phyloP scores from a whole-genome alignment of 345 rosid genomes.

The Euphorbia peplus region DNA sequence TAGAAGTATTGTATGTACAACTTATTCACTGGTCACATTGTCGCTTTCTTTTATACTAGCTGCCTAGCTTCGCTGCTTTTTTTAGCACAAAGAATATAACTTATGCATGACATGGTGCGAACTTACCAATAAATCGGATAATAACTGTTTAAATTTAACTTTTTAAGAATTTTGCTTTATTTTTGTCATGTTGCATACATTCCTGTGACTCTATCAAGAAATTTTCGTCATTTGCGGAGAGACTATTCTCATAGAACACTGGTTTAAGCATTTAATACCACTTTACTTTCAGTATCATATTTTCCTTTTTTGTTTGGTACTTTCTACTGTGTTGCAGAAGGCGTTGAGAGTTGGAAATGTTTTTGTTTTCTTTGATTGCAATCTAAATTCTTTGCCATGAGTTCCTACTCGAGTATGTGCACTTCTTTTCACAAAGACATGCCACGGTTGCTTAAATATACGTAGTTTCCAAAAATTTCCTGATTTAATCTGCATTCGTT shows the following conservation, averaged over 20 bases:
- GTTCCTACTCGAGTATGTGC: neutral
- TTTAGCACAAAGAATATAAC: neutral
- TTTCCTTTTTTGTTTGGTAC: neutral
- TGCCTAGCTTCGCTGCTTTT: neutral
- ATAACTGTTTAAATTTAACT: neutral
- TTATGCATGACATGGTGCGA: neutral
- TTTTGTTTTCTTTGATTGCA: neutral
- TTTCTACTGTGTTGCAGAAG: neutral
- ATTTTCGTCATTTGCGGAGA: neutral
- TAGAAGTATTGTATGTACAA: conserved; percentile 71
- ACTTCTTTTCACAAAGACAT: neutral
- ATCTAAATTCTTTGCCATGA: neutral
- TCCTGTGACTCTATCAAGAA: neutral
- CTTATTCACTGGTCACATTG: conserved; percentile 3
- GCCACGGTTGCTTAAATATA: neutral
- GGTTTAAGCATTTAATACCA: neutral
- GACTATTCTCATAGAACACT: neutral
- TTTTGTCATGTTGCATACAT: neutral
- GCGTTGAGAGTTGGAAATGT: neutral
- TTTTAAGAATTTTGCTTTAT: neutral
- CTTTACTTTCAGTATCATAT: neutral
- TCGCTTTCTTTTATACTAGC: neutral
- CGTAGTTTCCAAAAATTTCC: neutral
- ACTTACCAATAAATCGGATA: neutral
- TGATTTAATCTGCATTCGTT: neutral